Percentiles rank a stretch among this genome's conserved stretches.
phyloP scores from a whole-genome alignment of 2,329 filamentous ascomycete species.

The Venturia pyrina region DNA sequence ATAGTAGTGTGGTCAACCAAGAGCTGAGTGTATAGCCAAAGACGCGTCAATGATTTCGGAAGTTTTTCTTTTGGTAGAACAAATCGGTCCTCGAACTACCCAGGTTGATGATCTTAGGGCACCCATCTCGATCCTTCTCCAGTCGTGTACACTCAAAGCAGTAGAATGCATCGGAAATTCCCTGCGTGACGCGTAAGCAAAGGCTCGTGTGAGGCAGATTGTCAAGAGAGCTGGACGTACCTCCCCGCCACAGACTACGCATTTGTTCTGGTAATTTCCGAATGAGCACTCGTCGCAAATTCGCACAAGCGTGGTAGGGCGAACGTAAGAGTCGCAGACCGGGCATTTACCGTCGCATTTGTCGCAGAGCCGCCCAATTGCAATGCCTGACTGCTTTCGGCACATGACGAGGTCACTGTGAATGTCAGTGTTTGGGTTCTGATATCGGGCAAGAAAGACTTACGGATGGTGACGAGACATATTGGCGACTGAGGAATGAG shows the following conservation, averaged over 20 bases:
- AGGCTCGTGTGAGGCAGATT: too few relatives aligned
- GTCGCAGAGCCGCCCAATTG: slow-evolving; percentile 97
- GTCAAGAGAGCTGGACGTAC: slow-evolving; percentile 15
- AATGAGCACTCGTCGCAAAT: slow-evolving; percentile 99
- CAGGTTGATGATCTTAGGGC: slow-evolving; percentile 98
- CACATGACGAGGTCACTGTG: slow-evolving; percentile 94
- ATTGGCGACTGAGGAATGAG: slow-evolving; percentile 18
- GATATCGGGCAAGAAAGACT: slow-evolving; percentile 27
- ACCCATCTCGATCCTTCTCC: slow-evolving; percentile 95
- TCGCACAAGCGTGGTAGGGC: slow-evolving; percentile 89
- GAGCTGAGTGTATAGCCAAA: background rate
- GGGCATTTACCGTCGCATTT: slow-evolving; percentile 99
- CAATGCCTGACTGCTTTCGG: slow-evolving; percentile 95
- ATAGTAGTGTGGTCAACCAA: background rate
- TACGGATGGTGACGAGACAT: slow-evolving; percentile 95
- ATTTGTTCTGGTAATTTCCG: slow-evolving; percentile 99
- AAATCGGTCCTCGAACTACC: slow-evolving; percentile 93
- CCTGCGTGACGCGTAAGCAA: slow-evolving; percentile 28
- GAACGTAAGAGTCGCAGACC: slow-evolving; percentile 97
- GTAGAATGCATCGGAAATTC: slow-evolving; percentile 97
- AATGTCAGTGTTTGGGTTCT: slow-evolving; percentile 16
- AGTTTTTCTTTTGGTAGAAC: slow-evolving; percentile 66
- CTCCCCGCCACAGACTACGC: slow-evolving; percentile 94
- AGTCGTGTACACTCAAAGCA: slow-evolving; percentile 97
- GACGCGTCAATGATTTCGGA: slow-evolving; percentile 43